These are phyloP conservation scores for Acorus calamus DNA, from an alignment of 106 monocot species.

Conservation along the genomic window DNA sequence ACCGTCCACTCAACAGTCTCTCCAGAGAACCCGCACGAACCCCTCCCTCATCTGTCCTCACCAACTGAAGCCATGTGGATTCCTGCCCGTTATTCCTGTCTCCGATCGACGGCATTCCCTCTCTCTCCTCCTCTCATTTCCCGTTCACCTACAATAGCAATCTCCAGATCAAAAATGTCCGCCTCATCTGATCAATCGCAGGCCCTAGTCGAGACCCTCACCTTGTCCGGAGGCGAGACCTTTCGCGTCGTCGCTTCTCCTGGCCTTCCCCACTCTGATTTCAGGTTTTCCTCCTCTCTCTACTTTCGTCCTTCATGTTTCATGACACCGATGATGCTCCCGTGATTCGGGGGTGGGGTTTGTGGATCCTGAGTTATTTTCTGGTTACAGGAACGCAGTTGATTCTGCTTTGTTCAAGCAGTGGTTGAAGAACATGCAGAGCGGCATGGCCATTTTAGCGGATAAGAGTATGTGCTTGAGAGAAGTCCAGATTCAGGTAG, in stretches of 20 bases:
- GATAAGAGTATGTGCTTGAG: constrained; percentile 40
- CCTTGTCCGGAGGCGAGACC: constrained; percentile 19
- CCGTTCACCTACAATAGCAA: too few species aligned
- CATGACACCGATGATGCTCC: too few species aligned
- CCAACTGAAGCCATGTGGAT: too few species aligned
- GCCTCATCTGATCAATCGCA: not conserved
- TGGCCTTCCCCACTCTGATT: constrained; percentile 40
- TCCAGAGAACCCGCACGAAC: too few species aligned
- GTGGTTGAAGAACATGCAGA: constrained; percentile 87
- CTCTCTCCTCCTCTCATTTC: too few species aligned
- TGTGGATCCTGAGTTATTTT: not conserved
- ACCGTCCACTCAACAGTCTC: too few species aligned
- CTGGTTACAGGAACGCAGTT: constrained; percentile 52
- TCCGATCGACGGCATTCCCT: too few species aligned
- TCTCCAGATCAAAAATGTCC: constrained; percentile 23
- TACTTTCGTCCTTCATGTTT: not conserved
- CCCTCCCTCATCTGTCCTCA: too few species aligned
- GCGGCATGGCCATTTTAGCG: constrained; percentile 64
- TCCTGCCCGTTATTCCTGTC: too few species aligned
- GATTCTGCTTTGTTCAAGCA: constrained; percentile 66
- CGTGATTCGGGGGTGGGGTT: too few species aligned
- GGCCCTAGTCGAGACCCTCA: constrained; percentile 6
- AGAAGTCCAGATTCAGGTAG: constrained; percentile 78
- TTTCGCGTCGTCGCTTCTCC: constrained; percentile 31
- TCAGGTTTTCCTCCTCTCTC: constrained; percentile 27